Percentiles rank a stretch among this genome's conserved stretches.
Conservation (phyloP, 768 basidiomycete genomes). For the Candolleomyces aberdarensis region DNA sequence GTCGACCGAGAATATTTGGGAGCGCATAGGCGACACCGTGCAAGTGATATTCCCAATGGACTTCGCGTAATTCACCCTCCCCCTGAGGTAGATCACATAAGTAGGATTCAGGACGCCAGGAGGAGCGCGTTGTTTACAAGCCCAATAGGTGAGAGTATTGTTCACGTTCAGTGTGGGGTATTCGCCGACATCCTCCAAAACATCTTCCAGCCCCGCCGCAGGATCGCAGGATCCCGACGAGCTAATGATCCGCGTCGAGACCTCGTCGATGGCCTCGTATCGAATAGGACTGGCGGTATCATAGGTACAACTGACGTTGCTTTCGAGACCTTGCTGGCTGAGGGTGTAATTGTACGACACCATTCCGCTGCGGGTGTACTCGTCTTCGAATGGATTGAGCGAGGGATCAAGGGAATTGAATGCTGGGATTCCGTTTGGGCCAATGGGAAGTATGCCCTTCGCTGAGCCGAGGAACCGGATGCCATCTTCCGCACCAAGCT, state of each 20-base stretch:
- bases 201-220: background rate
- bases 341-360: conserved; percentile 20
- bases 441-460: conserved; percentile 19
- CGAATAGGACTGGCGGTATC: conserved; percentile 10
- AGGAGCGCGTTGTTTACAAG: background rate
- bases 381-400: conserved; percentile 8
- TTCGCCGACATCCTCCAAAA: background rate
- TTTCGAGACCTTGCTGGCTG: conserved; percentile 19
- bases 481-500: conserved; percentile 17
- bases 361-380: background rate
- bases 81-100: background rate
- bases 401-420: conserved; percentile 7
- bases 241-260: background rate
- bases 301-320: conserved; percentile 17
- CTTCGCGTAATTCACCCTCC: background rate
- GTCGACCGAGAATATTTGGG: background rate
- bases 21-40: background rate
- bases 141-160: background rate
- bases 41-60: background rate
- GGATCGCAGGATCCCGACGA: background rate
- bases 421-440: conserved; percentile 20
- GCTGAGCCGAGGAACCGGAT: conserved; percentile 22
- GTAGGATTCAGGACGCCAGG: background rate
- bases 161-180: background rate
- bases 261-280: background rate